These are phyloP conservation scores for Cylindrodendrum hubeiense DNA, from an alignment of 2,329 filamentous ascomycete species.

Conservation along the genomic window DNA sequence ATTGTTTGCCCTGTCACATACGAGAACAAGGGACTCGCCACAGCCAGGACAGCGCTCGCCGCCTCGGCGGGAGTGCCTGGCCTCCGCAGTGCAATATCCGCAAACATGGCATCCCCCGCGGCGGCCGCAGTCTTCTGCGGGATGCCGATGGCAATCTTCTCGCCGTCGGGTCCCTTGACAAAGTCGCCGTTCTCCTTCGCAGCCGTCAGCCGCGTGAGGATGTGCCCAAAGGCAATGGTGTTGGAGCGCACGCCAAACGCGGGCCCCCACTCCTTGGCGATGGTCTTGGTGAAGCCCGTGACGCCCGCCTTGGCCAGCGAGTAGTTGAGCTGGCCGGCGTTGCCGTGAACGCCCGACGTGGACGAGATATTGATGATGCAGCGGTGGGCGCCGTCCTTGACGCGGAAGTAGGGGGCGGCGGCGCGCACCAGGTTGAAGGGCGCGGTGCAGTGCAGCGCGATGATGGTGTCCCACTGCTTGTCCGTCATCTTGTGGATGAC, in stretches of 20 bases:
- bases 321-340: conserved; percentile 93
- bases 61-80: conserved; percentile 85
- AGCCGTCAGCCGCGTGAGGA: conserved; percentile 82
- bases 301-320: conserved; percentile 87
- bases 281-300: conserved; percentile 85
- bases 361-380: conserved; percentile 87
- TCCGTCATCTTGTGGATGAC: conserved; percentile 94
- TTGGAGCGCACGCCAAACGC: conserved; percentile 85
- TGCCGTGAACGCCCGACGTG: conserved; percentile 86
- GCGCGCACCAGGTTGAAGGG: conserved; percentile 87
- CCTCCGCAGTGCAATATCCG: conserved; percentile 83
- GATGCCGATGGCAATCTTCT: conserved; percentile 81
- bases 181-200: conserved; percentile 89
- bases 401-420: conserved; percentile 87
- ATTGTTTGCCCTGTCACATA: conserved; percentile 92
- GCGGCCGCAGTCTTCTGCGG: conserved; percentile 69
- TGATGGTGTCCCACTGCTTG: conserved; percentile 91
- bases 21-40: conserved; percentile 84
- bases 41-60: conserved; percentile 80
- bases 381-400: conserved; percentile 83
- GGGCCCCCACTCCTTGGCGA: conserved; percentile 93
- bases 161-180: conserved; percentile 79
- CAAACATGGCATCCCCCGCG: conserved; percentile 58
- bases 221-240: conserved; percentile 86
- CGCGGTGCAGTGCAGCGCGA: conserved; percentile 85